Evolutionary conservation across 139 green algal species (phyloP), one percentile per base, ranked within the genome.

Genomic region (Volvox africanus): DNA sequence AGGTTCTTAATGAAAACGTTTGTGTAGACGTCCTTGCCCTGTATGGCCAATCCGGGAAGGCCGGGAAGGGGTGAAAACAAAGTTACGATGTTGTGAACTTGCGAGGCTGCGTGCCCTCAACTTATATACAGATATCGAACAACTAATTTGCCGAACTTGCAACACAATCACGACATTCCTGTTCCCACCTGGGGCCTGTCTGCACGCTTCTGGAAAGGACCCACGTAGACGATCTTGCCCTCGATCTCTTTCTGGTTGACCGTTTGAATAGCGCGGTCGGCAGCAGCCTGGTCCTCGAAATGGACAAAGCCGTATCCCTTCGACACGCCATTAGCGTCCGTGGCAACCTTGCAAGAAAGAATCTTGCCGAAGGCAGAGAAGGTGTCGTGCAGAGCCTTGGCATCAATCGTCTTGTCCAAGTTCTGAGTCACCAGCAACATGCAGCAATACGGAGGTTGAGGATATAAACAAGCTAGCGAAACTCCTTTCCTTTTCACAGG

Each of bases 1-100:
- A 99, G 93, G 92, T 99, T 98, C 96, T 99, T 99, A 65, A 99
- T 95, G 89, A 97, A 99, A 62, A 99, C 93, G 91, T 99, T 99
- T 87, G 95, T 99, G 95, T 96, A 99, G 82, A 80, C 61, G 33
- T 91, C 87, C 87, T 91, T 91, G 61, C 87, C 87, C 76, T 85
- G 67, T 11, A 80, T 17, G 65, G 65, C 21, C 5, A 9, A 26
- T 73, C 11, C 24, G 16, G 5, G 2, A 73, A 73, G 11, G 12
- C 65, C 21, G 21, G 2, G 21, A 73, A 12, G 65, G 62, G 62
- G 62, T 26, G 62, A 19, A 69, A 19, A 17, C 62, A 19, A 73
- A 73, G 65, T 28, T 28, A 73, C 16, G 65, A 28, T 24, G 12
- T 26, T 73, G 65, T 30, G 65, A 73, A 28, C 65, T 73, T 73